phyloP scores from a whole-genome alignment of 352 stramenopile species.

The Phytophthora crassamura region DNA sequence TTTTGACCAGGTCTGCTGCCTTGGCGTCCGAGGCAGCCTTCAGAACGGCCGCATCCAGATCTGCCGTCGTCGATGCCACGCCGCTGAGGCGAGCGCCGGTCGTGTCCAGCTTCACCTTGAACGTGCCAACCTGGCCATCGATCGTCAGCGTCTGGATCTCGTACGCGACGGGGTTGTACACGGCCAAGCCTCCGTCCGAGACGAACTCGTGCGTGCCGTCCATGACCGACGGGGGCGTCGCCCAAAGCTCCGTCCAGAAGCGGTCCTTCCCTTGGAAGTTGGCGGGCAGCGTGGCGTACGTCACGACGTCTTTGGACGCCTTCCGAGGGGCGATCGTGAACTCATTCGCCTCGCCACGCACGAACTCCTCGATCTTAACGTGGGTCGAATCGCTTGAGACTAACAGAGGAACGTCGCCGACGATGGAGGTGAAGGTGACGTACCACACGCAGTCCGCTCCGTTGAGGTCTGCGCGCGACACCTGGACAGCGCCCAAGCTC shows the following conservation, averaged over 20 bases:
- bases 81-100: conserved; percentile 57
- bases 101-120: conserved; percentile 84
- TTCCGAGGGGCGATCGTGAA: conserved; percentile 96
- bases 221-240: conserved; percentile 70
- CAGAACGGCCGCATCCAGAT: conserved; percentile 54
- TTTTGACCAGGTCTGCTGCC: conserved; percentile 81
- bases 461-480: conserved; percentile 64
- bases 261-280: conserved; percentile 92
- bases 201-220: conserved; percentile 93
- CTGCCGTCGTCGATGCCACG: conserved; percentile 43
- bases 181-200: conserved; percentile 90
- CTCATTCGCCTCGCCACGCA: conserved; percentile 95
- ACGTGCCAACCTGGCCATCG: conserved; percentile 58
- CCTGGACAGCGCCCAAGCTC: conserved; percentile 59
- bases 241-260: conserved; percentile 97
- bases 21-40: conserved; percentile 46
- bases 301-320: conserved; percentile 90
- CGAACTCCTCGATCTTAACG: conserved; percentile 85
- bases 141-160: conserved; percentile 92
- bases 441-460: conserved; percentile 70
- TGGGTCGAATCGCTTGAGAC: conserved; percentile 51
- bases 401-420: conserved; percentile 84
- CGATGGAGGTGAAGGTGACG: conserved; percentile 87
- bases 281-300: conserved; percentile 77
- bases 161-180: conserved; percentile 92